Conservation (phyloP, 2,329 filamentous ascomycete genomes). For the Pseudocercospora macadamiae region DNA sequence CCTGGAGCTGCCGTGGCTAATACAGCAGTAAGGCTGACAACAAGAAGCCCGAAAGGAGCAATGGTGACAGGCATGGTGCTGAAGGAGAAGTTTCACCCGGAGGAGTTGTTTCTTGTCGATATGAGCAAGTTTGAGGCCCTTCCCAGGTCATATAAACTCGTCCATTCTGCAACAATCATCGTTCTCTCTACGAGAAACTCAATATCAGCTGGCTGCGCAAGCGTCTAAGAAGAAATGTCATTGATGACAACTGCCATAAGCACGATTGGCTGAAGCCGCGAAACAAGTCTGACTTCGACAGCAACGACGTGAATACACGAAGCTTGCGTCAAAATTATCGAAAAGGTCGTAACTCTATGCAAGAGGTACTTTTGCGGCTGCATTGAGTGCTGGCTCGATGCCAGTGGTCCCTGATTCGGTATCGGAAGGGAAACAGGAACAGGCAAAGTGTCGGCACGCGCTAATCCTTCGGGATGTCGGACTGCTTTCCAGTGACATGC, state of each 20-base stretch:
- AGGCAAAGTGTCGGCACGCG: background rate
- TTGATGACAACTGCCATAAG: background rate
- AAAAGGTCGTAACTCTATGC: background rate
- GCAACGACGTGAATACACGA: background rate
- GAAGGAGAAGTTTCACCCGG: background rate
- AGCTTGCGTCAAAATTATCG: background rate
- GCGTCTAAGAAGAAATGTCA: background rate
- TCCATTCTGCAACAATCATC: too few species aligned
- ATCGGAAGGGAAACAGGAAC: background rate
- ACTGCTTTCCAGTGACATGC: background rate
- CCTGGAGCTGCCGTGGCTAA: background rate
- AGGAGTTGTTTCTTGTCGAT: background rate
- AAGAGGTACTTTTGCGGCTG: background rate
- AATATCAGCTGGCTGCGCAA: too few species aligned
- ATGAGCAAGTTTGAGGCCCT: background rate
- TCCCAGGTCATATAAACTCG: background rate
- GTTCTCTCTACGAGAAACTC: background rate
- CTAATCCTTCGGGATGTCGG: background rate
- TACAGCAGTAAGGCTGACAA: background rate
- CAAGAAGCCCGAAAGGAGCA: too few species aligned
- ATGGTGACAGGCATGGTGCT: background rate
- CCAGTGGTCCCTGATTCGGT: background rate
- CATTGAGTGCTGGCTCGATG: too few species aligned
- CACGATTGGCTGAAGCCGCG: background rate
- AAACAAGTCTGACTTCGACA: background rate